A percentile compares a stretch with the other conserved stretches of the same genome.
phyloP scores from a whole-genome alignment of 2,329 filamentous ascomycete species.

The Neonectria neomacrospora region DNA sequence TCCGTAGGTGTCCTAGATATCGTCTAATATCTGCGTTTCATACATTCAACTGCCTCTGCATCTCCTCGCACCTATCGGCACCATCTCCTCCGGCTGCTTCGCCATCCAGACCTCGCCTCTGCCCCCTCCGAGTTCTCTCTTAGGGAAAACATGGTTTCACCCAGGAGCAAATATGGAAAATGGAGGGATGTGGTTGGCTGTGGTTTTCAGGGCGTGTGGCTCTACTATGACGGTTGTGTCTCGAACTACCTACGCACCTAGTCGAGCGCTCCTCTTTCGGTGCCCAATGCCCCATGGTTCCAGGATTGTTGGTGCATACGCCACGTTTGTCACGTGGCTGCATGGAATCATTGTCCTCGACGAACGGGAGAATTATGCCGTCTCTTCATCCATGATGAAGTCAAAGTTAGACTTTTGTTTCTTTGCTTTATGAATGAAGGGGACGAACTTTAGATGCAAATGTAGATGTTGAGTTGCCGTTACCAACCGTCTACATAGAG shows the following conservation, averaged over 20 bases:
- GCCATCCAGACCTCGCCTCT: constrained; percentile 20
- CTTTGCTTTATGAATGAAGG: background rate
- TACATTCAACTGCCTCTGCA: background rate
- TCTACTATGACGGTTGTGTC: constrained; percentile 40
- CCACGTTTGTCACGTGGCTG: background rate
- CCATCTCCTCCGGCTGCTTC: constrained; percentile 11
- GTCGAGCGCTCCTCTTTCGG: constrained; percentile 29
- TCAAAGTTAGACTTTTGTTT: too few species aligned
- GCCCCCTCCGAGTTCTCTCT: constrained; percentile 18
- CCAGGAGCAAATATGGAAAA: constrained; percentile 23
- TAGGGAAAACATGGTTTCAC: constrained; percentile 26
- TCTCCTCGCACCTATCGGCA: background rate
- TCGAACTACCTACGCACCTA: constrained; percentile 33
- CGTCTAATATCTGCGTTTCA: background rate
- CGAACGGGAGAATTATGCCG: background rate
- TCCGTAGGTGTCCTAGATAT: background rate
- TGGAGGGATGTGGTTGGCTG: constrained; percentile 6
- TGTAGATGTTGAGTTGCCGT: background rate
- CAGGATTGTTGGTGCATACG: constrained; percentile 24
- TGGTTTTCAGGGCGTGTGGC: constrained; percentile 31
- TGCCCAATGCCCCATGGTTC: constrained; percentile 38
- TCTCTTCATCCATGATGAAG: background rate
- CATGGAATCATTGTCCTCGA: background rate
- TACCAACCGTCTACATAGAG: background rate
- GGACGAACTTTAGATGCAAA: background rate